Evolutionary conservation across 2,329 filamentous ascomycete genomes (phyloP).

Genomic region (Verticillium dahliae): DNA sequence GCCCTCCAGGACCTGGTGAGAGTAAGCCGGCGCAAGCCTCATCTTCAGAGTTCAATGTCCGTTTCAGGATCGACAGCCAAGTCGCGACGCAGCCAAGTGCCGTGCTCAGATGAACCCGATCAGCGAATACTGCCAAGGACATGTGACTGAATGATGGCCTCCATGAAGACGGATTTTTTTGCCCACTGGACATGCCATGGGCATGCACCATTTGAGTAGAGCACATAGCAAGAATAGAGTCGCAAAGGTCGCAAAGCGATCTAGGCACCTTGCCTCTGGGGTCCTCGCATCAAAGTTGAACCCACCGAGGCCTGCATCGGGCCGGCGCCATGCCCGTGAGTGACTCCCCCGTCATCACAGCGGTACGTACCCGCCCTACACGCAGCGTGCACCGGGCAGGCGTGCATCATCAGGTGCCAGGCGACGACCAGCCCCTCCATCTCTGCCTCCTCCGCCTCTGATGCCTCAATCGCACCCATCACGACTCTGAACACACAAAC

Average conservation of each 20-base stretch:
- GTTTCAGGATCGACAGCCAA: neutral
- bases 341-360: neutral
- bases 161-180: neutral
- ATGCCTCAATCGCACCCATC: neutral
- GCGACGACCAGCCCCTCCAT: conserved; percentile 1
- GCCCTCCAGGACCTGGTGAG: neutral
- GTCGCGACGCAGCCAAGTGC: neutral
- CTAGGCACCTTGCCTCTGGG: no score
- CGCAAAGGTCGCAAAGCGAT: no score
- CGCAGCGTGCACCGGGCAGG: no score
- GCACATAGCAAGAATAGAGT: neutral
- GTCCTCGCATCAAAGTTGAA: no score
- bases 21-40: neutral
- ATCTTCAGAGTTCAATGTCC: neutral
- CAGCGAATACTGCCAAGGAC: neutral
- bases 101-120: neutral
- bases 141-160: no score
- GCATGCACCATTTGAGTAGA: no score
- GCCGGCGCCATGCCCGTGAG: no score
- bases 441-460: neutral
- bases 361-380: neutral
- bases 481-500: neutral
- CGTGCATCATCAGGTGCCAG: neutral
- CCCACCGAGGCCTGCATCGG: no score
- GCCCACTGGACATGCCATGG: no score